phyloP scores from a whole-genome alignment of 768 basidiomycete genomes.

The Podaxis rugospora region DNA sequence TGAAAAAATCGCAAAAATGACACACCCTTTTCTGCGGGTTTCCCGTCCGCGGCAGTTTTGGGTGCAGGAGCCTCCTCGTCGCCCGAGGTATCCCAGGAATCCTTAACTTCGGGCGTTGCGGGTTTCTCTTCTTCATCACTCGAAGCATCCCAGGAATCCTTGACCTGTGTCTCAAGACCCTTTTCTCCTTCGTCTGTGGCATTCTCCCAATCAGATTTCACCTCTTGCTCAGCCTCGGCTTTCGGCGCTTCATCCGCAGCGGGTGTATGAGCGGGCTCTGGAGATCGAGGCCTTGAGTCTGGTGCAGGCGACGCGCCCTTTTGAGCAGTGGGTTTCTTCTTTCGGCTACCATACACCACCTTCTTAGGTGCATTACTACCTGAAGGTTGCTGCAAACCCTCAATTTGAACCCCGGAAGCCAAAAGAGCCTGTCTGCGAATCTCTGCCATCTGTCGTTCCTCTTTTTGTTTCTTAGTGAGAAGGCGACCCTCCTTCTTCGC shows the following conservation, averaged over 20 bases:
- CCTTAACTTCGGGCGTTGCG: slow-evolving; percentile 31
- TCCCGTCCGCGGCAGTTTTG: slow-evolving; percentile 10
- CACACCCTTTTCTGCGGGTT: slow-evolving; percentile 11
- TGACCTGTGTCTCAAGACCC: slow-evolving; percentile 25
- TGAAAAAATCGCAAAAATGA: not conserved
- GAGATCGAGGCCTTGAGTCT: slow-evolving; percentile 50
- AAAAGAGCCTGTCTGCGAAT: slow-evolving; percentile 87
- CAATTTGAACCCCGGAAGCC: slow-evolving; percentile 84
- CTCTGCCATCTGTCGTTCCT: slow-evolving; percentile 87
- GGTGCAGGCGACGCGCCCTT: slow-evolving; percentile 53
- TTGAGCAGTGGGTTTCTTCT: slow-evolving; percentile 60
- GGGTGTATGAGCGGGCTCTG: slow-evolving; percentile 30
- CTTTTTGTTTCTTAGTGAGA: slow-evolving; percentile 96
- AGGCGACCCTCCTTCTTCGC: slow-evolving; percentile 92
- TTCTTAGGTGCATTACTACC: slow-evolving; percentile 53
- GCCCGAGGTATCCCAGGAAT: slow-evolving; percentile 48
- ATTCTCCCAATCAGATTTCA: slow-evolving; percentile 63
- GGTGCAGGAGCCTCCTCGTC: slow-evolving; percentile 32
- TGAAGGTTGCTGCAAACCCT: slow-evolving; percentile 70
- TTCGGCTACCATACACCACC: slow-evolving; percentile 78
- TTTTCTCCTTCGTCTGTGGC: slow-evolving; percentile 51
- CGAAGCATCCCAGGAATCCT: slow-evolving; percentile 48
- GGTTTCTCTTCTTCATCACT: slow-evolving; percentile 36
- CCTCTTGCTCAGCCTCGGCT: slow-evolving; percentile 24
- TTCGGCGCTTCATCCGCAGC: slow-evolving; percentile 22